These are phyloP conservation scores for Holtermannia corniformis DNA, from an alignment of 768 basidiomycete genomes.

Conservation along the genomic window DNA sequence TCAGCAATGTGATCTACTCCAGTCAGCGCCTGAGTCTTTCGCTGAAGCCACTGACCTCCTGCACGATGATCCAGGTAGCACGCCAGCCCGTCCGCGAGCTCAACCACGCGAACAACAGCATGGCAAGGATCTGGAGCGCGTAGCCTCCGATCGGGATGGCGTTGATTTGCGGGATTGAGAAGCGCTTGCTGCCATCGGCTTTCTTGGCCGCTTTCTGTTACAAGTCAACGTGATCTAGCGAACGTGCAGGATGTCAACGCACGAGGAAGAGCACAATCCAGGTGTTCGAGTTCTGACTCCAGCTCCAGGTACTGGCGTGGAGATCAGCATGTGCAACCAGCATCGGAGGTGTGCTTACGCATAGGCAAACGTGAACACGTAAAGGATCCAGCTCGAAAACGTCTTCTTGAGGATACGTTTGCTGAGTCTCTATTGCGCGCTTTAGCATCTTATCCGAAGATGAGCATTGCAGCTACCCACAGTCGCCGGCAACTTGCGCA, in stretches of 20 bases:
- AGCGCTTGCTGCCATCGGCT: conserved; percentile 15
- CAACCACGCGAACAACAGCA: conserved; percentile 18
- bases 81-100: conserved; percentile 16
- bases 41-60: conserved; percentile 2
- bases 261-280: conserved; percentile 24
- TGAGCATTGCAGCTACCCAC: conserved; percentile 1
- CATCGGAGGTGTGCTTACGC: no score
- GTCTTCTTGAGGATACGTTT: conserved; percentile 9
- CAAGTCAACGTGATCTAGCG: no score
- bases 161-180: conserved; percentile 15
- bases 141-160: conserved; percentile 25
- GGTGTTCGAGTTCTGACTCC: conserved; percentile 17
- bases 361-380: conserved; percentile 16
- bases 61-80: conserved; percentile 12
- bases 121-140: conserved; percentile 19
- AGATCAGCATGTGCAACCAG: neutral
- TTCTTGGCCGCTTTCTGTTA: conserved; percentile 16
- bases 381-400: conserved; percentile 13
- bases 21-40: neutral
- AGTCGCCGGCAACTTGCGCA: conserved; percentile 13
- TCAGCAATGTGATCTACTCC: conserved; percentile 2
- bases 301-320: conserved; percentile 11
- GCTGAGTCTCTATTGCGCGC: conserved; percentile 3
- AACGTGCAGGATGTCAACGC: neutral
- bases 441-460: neutral